These are phyloP conservation scores for Trypanosoma congolense DNA, from an alignment of 208 protist genomes.

Conservation along the genomic window DNA sequence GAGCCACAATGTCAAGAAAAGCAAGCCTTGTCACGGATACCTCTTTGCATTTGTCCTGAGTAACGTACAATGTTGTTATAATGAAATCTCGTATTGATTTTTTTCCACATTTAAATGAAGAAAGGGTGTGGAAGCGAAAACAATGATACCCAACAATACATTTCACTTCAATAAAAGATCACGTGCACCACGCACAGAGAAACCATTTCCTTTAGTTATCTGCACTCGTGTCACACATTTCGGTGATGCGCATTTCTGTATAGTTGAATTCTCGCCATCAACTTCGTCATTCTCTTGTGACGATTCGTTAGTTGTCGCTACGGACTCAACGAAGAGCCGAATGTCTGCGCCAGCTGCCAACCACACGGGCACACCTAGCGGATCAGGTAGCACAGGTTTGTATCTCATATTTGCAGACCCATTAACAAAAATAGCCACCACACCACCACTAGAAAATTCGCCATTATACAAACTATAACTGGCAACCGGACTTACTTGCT, in stretches of 20 bases:
- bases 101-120: too few species aligned
- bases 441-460: conserved; percentile 4
- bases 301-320: not conserved
- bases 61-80: too few species aligned
- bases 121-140: too few species aligned
- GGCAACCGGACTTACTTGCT: not conserved
- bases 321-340: conserved; percentile 17
- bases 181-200: not conserved
- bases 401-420: conserved; percentile 7
- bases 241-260: not conserved
- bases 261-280: not conserved
- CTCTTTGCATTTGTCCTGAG: too few species aligned
- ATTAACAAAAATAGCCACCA: conserved; percentile 20
- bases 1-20: too few species aligned
- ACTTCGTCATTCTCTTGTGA: not conserved
- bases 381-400: not conserved
- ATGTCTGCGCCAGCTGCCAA: conserved; percentile 17
- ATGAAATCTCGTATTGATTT: too few species aligned
- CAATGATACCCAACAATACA: too few species aligned
- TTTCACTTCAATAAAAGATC: not conserved
- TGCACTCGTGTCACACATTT: not conserved
- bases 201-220: not conserved
- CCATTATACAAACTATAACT: not conserved
- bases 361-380: conserved; percentile 18
- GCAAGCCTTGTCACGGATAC: too few species aligned